Percentiles rank a stretch among this genome's conserved stretches.
phyloP scores from a whole-genome alignment of 2,329 filamentous ascomycete species.

The Paracamarosporium sp. region DNA sequence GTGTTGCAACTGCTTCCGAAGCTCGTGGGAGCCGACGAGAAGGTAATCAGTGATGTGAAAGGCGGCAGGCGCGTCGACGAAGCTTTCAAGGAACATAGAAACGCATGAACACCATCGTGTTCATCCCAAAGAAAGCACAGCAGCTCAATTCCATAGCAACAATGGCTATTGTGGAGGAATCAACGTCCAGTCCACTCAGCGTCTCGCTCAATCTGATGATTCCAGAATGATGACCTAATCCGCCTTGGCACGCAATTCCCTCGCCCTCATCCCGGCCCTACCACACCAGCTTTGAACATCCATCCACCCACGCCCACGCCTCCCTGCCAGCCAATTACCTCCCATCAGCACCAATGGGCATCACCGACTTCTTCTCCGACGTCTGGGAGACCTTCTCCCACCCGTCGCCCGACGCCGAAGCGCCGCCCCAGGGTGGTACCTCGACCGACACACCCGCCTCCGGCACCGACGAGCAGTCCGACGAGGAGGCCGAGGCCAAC shows the following conservation, averaged over 20 bases:
- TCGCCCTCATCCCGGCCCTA: slow-evolving; percentile 13
- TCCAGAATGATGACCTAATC: neutral
- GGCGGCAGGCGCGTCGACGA: slow-evolving; percentile 68
- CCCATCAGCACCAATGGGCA: slow-evolving; percentile 59
- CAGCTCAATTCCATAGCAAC: neutral
- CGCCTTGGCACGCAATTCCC: slow-evolving; percentile 15
- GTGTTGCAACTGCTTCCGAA: slow-evolving; percentile 65
- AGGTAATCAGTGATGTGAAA: slow-evolving; percentile 64
- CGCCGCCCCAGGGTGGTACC: slow-evolving; percentile 49
- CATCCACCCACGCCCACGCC: slow-evolving; percentile 28
- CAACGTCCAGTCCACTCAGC: slow-evolving; percentile 3
- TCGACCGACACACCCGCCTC: slow-evolving; percentile 47
- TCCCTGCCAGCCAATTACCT: slow-evolving; percentile 37
- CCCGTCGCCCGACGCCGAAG: slow-evolving; percentile 53
- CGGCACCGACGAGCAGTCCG: slow-evolving; percentile 52
- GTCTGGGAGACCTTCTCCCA: slow-evolving; percentile 69
- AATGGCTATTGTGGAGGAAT: neutral
- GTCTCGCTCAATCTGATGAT: neutral
- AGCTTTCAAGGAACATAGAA: slow-evolving; percentile 66
- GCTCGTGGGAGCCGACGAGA: slow-evolving; percentile 52
- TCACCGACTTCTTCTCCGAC: slow-evolving; percentile 70
- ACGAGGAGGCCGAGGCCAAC: slow-evolving; percentile 51
- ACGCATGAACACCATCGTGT: neutral
- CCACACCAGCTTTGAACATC: slow-evolving; percentile 25
- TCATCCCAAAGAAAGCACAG: neutral